A percentile compares a stretch with the other conserved stretches of the same genome.
These are phyloP conservation scores for Sporothrix humicola DNA, from an alignment of 2,329 filamentous ascomycete genomes.

Conservation along the genomic window DNA sequence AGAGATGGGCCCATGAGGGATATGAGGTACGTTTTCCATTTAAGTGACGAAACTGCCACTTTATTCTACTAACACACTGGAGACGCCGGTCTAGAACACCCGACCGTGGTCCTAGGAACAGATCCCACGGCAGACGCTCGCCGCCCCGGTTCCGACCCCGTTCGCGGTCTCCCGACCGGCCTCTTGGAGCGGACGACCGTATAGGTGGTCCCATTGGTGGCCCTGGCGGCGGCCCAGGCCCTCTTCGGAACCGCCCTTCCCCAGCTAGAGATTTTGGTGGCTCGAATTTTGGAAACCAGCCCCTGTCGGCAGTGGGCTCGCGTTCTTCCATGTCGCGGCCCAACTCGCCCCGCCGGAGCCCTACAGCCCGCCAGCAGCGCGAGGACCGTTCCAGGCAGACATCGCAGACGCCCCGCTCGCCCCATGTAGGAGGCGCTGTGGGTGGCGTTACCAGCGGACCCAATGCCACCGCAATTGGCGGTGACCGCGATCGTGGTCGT, in stretches of 20 bases:
- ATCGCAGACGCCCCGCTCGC: slow-evolving; percentile 51
- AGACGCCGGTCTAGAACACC: slow-evolving; percentile 63
- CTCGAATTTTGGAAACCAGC: slow-evolving; percentile 43
- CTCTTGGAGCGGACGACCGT: slow-evolving; percentile 40
- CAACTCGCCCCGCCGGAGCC: slow-evolving; percentile 59
- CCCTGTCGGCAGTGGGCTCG: slow-evolving; percentile 56
- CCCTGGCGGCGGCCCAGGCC: slow-evolving; percentile 38
- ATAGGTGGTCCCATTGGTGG: not conserved
- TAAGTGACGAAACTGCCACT: not conserved
- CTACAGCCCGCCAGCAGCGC: slow-evolving; percentile 47
- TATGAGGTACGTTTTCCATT: slow-evolving; percentile 37
- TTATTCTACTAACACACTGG: not conserved
- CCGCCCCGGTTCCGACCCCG: slow-evolving; percentile 58
- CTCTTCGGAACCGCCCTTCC: slow-evolving; percentile 54
- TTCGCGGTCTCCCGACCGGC: slow-evolving; percentile 56
- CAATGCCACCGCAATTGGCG: not conserved
- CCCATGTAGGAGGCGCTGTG: slow-evolving; percentile 33
- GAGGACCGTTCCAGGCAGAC: slow-evolving; percentile 56
- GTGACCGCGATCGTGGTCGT: not conserved
- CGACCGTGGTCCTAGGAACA: slow-evolving; percentile 50
- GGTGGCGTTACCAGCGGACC: not conserved
- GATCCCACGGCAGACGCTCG: slow-evolving; percentile 47
- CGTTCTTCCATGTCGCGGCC: slow-evolving; percentile 55
- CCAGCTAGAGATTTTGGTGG: slow-evolving; percentile 47
- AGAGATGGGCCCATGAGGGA: slow-evolving; percentile 49